Conservation (phyloP, 2,329 filamentous ascomycete genomes). For the Aspergillus uvarum region DNA sequence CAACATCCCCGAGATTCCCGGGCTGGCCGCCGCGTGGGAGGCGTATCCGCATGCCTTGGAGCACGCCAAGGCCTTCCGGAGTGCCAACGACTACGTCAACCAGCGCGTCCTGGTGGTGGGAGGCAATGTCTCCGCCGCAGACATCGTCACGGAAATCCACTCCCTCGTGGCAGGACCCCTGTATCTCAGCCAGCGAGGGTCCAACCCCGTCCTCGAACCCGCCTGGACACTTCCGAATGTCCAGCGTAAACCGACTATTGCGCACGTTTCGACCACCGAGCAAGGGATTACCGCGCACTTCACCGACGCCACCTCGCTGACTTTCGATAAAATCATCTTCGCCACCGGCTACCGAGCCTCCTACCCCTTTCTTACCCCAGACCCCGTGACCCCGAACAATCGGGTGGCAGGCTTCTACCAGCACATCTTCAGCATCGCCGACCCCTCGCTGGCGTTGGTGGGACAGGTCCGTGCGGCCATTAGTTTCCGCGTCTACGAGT, state of each 20-base stretch:
- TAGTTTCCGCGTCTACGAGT: slow-evolving; percentile 33
- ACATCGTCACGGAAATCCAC: slow-evolving; percentile 28
- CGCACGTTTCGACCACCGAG: slow-evolving; percentile 7
- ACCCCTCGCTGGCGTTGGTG: slow-evolving; percentile 31
- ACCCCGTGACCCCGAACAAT: slow-evolving; percentile 26
- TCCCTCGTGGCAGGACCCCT: slow-evolving; percentile 23
- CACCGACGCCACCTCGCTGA: slow-evolving; percentile 18
- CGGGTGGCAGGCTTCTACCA: slow-evolving; percentile 30
- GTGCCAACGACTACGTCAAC: slow-evolving; percentile 37
- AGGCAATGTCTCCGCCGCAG: slow-evolving; percentile 31
- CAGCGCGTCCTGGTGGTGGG: slow-evolving; percentile 33
- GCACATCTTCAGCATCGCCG: slow-evolving; percentile 31
- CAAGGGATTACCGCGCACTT: slow-evolving; percentile 19
- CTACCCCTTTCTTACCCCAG: slow-evolving; percentile 30
- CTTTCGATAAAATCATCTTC: slow-evolving; percentile 33
- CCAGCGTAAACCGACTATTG: slow-evolving; percentile 19
- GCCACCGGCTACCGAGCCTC: slow-evolving; percentile 31
- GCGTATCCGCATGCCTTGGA: slow-evolving; percentile 34
- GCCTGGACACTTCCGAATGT: slow-evolving; percentile 29
- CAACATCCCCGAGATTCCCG: slow-evolving; percentile 39
- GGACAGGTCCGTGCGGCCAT: slow-evolving; percentile 30
- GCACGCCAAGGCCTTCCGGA: slow-evolving; percentile 41
- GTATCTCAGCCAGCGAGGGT: slow-evolving; percentile 21
- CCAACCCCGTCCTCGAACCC: slow-evolving; percentile 20
- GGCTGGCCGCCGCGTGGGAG: slow-evolving; percentile 33